Evolutionary conservation across 768 basidiomycete species (phyloP), one percentile per base, ranked within the genome.

Genomic region (Mycena sanguinolenta): DNA sequence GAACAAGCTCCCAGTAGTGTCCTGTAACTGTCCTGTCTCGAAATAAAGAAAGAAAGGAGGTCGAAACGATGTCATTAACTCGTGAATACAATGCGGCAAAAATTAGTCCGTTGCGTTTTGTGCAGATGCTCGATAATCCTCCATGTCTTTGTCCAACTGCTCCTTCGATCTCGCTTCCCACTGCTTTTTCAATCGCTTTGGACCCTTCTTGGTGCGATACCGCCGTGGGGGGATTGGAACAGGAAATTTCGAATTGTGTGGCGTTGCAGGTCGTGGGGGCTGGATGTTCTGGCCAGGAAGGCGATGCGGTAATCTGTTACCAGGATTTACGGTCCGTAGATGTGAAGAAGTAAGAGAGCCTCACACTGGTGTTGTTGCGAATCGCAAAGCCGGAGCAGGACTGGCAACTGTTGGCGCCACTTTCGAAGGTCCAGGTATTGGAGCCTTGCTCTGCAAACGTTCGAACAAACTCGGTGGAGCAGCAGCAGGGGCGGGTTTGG

Each of bases 81-180:
- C 32, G 16, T 3, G 23, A 42, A 25, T 44, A 46, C 28, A 54
- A 23, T 23, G 42, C 39, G 25, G 54, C 30, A 28, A 14, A 34
- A 58, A 2, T 70, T 63, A 70, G 38, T 30, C 50, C 19, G 10
- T 12, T 36, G 57, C 62, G 16, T 65, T 46, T 57, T 57, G 65
- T 32, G 62, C 63, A 4, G 63, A 50, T 19, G 92, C 90, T 58
- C 86, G 86, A 72, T 94, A 95, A 58, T 91, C 90, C 65, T 95
- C 93, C 91, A 95, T 94, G 78, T 95, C 93, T 77, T 87, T 84
- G 77, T 95, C 93, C 27, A 95, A 84, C 68, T 94, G 88, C 30
- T 85, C 89, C 9, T 82, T 76, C 0, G 91, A 87, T 17, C 78
- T 70, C 4, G 79, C 66, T 57, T 69, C 62, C 71, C 73, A 74